Percentiles rank a stretch among this genome's conserved stretches.
phyloP scores from a whole-genome alignment of 768 basidiomycete genomes.

The Mycena haematopus region DNA sequence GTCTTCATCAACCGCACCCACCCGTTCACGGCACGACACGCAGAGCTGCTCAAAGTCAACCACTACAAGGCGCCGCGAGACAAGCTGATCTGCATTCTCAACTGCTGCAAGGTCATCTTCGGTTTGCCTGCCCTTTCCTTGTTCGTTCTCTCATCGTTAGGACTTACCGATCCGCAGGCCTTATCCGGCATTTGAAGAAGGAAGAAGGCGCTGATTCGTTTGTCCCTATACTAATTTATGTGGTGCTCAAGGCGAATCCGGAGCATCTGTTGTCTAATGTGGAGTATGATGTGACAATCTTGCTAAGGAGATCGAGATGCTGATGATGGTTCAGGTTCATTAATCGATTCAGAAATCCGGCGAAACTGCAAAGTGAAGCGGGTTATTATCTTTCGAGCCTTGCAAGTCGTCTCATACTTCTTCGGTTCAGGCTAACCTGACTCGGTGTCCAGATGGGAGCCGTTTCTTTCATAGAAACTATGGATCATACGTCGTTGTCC shows the following conservation, averaged over 20 bases:
- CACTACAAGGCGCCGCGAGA: conserved; percentile 99
- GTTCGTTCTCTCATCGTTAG: background rate
- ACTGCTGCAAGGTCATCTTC: conserved; percentile 99
- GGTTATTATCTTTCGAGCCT: conserved; percentile 97
- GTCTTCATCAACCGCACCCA: background rate
- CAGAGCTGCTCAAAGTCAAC: conserved; percentile 95
- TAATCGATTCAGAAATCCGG: conserved; percentile 89
- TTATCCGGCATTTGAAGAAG: conserved; percentile 84
- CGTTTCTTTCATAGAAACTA: conserved; percentile 96
- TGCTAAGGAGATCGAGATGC: background rate
- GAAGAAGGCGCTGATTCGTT: conserved; percentile 95
- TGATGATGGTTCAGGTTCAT: conserved; percentile 71
- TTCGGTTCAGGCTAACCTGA: background rate
- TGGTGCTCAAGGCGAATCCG: conserved; percentile 94
- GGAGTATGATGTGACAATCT: conserved; percentile 62
- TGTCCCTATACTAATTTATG: conserved; percentile 91
- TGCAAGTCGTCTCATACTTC: conserved; percentile 49
- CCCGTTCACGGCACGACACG: background rate
- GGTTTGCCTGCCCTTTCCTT: conserved; percentile 57
- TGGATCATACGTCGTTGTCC: conserved; percentile 96
- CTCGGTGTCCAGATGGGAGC: conserved; percentile 78
- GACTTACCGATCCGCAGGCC: conserved; percentile 55
- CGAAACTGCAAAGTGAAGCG: conserved; percentile 91
- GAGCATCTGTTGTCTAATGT: conserved; percentile 93
- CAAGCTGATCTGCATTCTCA: conserved; percentile 96